phyloP scores from a whole-genome alignment of 805 yeast genomes.

The Zygosaccharomyces pseudorouxii region DNA sequence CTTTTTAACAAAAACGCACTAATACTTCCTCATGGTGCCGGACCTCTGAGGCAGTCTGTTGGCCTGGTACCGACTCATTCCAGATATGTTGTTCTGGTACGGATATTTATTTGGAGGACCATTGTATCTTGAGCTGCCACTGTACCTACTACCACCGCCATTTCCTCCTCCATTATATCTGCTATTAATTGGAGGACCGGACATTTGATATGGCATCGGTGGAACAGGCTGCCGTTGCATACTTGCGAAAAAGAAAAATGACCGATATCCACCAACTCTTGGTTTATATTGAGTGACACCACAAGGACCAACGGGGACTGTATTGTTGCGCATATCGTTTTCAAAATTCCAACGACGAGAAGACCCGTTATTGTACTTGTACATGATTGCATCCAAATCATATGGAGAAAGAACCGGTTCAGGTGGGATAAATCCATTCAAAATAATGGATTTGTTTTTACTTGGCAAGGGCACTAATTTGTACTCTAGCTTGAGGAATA shows the following conservation, averaged over 20 bases:
- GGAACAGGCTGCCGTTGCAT: neutral
- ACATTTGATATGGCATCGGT: neutral
- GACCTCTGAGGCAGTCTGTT: slow-evolving; percentile 5
- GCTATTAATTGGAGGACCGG: neutral
- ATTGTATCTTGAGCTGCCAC: slow-evolving; percentile 2
- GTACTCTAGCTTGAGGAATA: slow-evolving; percentile 47
- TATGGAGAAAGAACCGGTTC: slow-evolving; percentile 56
- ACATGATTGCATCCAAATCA: slow-evolving; percentile 59
- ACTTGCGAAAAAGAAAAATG: slow-evolving; percentile 38
- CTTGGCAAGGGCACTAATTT: slow-evolving; percentile 44
- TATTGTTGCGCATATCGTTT: slow-evolving; percentile 38
- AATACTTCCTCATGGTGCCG: slow-evolving; percentile 3
- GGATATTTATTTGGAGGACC: neutral
- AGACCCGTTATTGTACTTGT: slow-evolving; percentile 41
- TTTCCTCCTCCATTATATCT: slow-evolving; percentile 7
- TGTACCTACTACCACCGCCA: slow-evolving; percentile 10
- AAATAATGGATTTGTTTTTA: slow-evolving; percentile 67
- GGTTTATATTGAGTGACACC: slow-evolving; percentile 43
- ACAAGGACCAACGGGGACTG: slow-evolving; percentile 45
- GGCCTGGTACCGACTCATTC: slow-evolving; percentile 3
- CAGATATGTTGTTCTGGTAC: neutral
- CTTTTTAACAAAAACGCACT: neutral
- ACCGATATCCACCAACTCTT: slow-evolving; percentile 49
- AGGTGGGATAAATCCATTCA: slow-evolving; percentile 72
- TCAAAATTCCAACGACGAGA: slow-evolving; percentile 29